Evolutionary conservation across 345 rosid species (phyloP), one percentile per base, ranked within the genome.

Genomic region (Pugionium cornutum): DNA sequence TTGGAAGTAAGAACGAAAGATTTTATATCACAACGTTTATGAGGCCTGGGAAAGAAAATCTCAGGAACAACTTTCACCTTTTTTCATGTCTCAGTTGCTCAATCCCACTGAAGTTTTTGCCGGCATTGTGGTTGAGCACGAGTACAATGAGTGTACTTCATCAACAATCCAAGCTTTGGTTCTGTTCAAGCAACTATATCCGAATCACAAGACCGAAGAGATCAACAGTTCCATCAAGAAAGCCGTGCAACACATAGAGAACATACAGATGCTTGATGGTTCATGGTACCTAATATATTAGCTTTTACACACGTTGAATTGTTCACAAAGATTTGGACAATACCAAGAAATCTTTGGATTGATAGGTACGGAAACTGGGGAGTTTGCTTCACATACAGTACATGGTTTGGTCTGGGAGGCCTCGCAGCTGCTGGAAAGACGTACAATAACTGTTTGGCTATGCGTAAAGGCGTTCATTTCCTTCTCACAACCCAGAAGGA

Each of bases 101-200:
- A 81, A 83, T 36, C 85, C 87, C 1, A 75, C 80, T 2, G 85
- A 83, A 41, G 46, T 79, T 27, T 81, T 79, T 7, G 77, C 72
- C 5, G 83, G 77, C 79, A 69, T 72, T 9, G 82, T 83, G 44
- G 59, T 81, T 35, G 83, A 83, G 80, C 78, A 75, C 18, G 83
- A 83, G 46, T 81, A 80, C 72, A 74, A 63, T 29, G 87, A 83
- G 64, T 80, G 87, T 60, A 80, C 87, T 41, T 58, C 81, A 26
- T 77, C 87, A 9, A 73, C 64, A 28, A 75, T 78, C 33, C 79
- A 75, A 37, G 82, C 76, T 25, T 49, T 80, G 53, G 51, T 80
- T 68, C 26, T 77, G 58, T 75, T 80, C 76, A 77, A 65, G 68
- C 69, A 77, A 70, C 64, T 64, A 61, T 78, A 75, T 50, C 84